phyloP scores from a whole-genome alignment of 1,284 basidiomycete genomes.

The Cystobasidium pallidum region DNA sequence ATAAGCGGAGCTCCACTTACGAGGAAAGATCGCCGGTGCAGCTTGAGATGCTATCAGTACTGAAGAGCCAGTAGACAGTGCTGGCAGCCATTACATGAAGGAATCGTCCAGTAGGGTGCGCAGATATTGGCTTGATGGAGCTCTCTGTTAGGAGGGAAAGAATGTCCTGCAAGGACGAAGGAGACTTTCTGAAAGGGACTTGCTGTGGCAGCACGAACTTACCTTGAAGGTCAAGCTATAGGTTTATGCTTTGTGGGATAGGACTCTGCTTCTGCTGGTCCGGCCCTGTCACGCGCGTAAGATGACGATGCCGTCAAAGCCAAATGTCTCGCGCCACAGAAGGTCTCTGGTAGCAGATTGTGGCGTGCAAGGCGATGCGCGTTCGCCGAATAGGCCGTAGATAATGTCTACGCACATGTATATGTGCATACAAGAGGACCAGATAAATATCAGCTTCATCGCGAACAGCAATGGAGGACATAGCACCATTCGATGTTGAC shows the following conservation, averaged over 20 bases:
- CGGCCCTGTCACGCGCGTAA: conserved; percentile 1
- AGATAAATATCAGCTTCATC: too few species aligned
- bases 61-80: conserved; percentile 43
- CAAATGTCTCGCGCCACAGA: conserved; percentile 2
- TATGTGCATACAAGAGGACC: too few species aligned
- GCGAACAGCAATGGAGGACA: too few species aligned
- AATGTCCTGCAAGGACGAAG: neutral
- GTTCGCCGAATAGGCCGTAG: neutral
- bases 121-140: neutral
- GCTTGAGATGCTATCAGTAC: conserved; percentile 41
- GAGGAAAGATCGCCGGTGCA: conserved; percentile 40
- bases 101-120: neutral
- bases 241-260: neutral
- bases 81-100: conserved; percentile 31
- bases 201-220: neutral
- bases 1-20: conserved; percentile 10
- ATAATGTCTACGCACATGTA: too few species aligned
- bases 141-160: neutral
- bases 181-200: neutral
- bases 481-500: too few species aligned
- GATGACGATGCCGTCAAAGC: conserved; percentile 3
- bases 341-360: conserved; percentile 3
- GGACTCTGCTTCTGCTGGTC: neutral
- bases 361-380: neutral
- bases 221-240: neutral